Conservation (phyloP, 2,329 filamentous ascomycete species). For the Metarhizium humberi region DNA sequence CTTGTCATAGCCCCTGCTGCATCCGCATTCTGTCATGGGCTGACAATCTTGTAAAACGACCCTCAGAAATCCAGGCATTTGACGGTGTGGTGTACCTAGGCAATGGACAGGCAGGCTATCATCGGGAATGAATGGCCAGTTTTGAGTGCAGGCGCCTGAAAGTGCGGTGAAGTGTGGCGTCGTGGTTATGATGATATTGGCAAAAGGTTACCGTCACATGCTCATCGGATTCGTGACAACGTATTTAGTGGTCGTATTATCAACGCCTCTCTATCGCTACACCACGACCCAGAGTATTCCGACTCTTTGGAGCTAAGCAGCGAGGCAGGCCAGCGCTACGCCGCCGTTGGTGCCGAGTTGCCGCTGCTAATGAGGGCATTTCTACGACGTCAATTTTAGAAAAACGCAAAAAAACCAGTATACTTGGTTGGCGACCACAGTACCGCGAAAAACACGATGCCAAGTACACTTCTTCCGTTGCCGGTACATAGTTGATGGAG, state of each 20-base stretch:
- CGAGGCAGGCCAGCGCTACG: neutral
- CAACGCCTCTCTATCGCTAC: neutral
- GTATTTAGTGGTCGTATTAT: neutral
- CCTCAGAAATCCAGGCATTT: too few species aligned
- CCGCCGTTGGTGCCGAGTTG: neutral
- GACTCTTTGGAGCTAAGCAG: neutral
- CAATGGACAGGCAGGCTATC: neutral
- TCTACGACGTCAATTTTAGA: too few species aligned
- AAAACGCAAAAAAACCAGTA: too few species aligned
- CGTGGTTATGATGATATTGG: neutral
- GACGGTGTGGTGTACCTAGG: too few species aligned
- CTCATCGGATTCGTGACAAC: neutral
- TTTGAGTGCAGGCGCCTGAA: neutral
- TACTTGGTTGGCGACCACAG: too few species aligned
- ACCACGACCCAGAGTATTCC: neutral
- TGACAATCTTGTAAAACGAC: neutral
- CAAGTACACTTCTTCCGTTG: too few species aligned
- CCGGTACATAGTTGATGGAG: too few species aligned
- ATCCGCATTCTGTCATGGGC: neutral
- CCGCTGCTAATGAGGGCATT: neutral
- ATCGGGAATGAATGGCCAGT: neutral
- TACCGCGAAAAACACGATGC: too few species aligned
- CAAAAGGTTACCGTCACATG: neutral
- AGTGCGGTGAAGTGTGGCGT: constrained; percentile 3
- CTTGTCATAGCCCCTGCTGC: neutral